Evolutionary conservation across 1,284 basidiomycete species (phyloP), one percentile per base, ranked within the genome.

Genomic region (Tylopilus sp.): DNA sequence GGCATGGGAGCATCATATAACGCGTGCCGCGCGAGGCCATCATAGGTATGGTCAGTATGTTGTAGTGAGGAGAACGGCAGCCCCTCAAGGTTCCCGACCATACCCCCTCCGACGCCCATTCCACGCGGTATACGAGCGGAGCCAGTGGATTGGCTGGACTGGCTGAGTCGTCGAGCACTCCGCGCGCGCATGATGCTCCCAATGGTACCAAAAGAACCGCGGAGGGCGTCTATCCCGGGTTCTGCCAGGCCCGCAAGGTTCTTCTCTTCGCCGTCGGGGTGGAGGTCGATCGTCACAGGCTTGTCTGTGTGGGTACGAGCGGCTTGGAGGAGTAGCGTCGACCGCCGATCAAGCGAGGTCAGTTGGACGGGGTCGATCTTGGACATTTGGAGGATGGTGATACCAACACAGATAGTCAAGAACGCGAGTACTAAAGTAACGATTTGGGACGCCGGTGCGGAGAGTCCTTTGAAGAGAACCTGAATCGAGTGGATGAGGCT

Each of bases 321-420:
- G 4, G 88, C 90, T 64, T 87, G 82, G 21, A 97, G 76, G 26
- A 97, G 81, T 37, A 96, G 79, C 0, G 93, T 96, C 5, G 89
- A 87, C 31, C 84, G 79, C 29, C 93, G 77, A 64, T 95, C 94
- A 59, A 97, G 84, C 49, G 74, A 76, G n/a, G 62, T 63, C 59
- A 97, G 77, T 48, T 84, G 72, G 25, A 72, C 74, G 4, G 91
- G 91, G 63, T 94, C 91, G 56, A 93, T 79, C 70, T 97, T 98
- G 68, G 92, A 96, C 78, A 99, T 86, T 70, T 99, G 96, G 9
- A 99, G 83, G 54, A 99, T 84, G 16, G 89, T 91, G 66, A 98
- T 97, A 19, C 95, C 94, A 15, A 91, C 72, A 60, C 82, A 94
- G 53, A 93, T 94, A 55, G 88, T 83, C 56, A 92, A 71, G 76